These are phyloP conservation scores for Teratosphaeria pseudoeucalypti DNA, from an alignment of 2,329 filamentous ascomycete genomes.

Conservation along the genomic window DNA sequence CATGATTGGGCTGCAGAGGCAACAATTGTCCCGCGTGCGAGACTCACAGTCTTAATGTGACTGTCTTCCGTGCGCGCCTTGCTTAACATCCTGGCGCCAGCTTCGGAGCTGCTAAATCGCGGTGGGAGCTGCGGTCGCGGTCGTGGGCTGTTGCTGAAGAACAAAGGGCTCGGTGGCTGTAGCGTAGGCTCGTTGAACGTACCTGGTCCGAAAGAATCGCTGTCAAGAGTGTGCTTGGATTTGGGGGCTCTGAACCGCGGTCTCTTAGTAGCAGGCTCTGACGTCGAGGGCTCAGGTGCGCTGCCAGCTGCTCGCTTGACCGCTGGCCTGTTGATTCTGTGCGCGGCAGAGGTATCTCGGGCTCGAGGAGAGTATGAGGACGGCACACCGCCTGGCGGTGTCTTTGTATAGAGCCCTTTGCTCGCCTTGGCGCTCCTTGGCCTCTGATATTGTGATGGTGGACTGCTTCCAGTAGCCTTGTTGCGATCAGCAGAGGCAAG, in stretches of 20 bases:
- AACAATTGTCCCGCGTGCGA: constrained; percentile 36
- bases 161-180: constrained; percentile 31
- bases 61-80: constrained; percentile 40
- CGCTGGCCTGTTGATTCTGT: not conserved
- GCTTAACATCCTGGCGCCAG: constrained; percentile 48
- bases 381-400: constrained; percentile 1
- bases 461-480: not conserved
- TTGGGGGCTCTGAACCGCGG: constrained; percentile 7
- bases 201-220: constrained; percentile 9
- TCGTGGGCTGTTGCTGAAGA: constrained; percentile 39
- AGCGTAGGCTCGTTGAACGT: constrained; percentile 8
- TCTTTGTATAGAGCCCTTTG: not conserved
- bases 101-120: constrained; percentile 48
- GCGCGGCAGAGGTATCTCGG: not conserved
- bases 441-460: not conserved
- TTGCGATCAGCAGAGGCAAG: not conserved
- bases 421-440: not conserved
- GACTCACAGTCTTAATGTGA: constrained; percentile 42
- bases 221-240: constrained; percentile 13
- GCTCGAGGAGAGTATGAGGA: not conserved
- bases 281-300: not conserved
- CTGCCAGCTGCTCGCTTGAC: not conserved
- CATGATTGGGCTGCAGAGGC: not conserved
- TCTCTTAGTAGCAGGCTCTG: constrained; percentile 2
- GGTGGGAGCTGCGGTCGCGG: constrained; percentile 32